Conservation (phyloP, 306 rosid species). For the Astragalus glycyphyllos region DNA sequence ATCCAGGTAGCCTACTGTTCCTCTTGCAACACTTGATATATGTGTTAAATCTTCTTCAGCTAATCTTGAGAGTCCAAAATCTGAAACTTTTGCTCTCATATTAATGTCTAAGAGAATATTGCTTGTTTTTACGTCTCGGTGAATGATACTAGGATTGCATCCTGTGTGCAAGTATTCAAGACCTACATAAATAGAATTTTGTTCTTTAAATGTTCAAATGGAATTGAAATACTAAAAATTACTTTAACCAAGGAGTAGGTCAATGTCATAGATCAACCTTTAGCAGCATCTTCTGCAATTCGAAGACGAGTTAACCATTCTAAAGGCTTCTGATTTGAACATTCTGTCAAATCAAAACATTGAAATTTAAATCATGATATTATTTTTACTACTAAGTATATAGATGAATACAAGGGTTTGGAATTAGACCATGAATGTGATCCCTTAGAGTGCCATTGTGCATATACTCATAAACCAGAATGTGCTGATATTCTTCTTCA, state of each 20-base stretch:
- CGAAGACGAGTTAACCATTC: slow-evolving; percentile 90
- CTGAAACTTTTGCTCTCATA: slow-evolving; percentile 97
- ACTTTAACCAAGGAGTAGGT: slow-evolving; percentile 31
- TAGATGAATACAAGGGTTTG: slow-evolving; percentile 36
- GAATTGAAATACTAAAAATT: slow-evolving; percentile 35
- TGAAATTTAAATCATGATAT: slow-evolving; percentile 33
- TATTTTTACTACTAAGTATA: slow-evolving; percentile 11
- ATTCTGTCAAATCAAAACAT: slow-evolving; percentile 59
- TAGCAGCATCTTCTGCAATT: slow-evolving; percentile 95
- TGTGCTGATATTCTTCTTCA: slow-evolving; percentile 83
- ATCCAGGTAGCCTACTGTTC: slow-evolving; percentile 95
- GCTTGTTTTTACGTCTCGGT: slow-evolving; percentile 93
- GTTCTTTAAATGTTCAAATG: slow-evolving; percentile 30
- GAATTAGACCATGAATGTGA: slow-evolving; percentile 73
- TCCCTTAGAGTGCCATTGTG: slow-evolving; percentile 96
- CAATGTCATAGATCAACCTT: slow-evolving; percentile 58
- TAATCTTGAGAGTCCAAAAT: slow-evolving; percentile 91
- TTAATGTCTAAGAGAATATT: slow-evolving; percentile 92
- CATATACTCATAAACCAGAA: slow-evolving; percentile 94
- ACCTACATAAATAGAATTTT: slow-evolving; percentile 57
- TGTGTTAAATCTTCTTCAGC: slow-evolving; percentile 96
- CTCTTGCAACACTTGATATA: slow-evolving; percentile 88
- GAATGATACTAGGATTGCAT: slow-evolving; percentile 97
- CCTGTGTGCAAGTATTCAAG: slow-evolving; percentile 97
- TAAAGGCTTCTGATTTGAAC: slow-evolving; percentile 54